phyloP scores from a whole-genome alignment of 352 stramenopile genomes.

The Thraustochytrium striatum region DNA sequence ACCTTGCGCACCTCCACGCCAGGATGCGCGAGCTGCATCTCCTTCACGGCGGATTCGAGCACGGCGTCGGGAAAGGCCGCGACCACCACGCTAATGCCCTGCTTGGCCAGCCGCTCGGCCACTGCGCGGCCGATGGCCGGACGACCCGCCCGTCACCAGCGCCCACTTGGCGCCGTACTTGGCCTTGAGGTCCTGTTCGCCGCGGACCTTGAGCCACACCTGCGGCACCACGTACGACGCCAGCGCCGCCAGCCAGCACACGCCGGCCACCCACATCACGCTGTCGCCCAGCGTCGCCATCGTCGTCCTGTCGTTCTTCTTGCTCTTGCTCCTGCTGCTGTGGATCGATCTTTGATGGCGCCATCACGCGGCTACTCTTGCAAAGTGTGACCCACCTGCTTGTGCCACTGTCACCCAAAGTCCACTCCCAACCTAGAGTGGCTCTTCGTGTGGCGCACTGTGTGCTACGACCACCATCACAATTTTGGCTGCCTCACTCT shows the following conservation, averaged over 20 bases:
- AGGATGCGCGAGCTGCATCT: constrained; percentile 65
- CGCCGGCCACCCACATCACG: neutral
- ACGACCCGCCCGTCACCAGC: constrained; percentile 69
- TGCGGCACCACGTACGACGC: constrained; percentile 52
- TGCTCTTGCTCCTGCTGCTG: no score
- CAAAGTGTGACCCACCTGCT: no score
- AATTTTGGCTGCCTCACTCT: no score
- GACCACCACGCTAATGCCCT: constrained; percentile 77
- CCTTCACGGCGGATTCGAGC: constrained; percentile 67
- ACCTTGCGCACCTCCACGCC: constrained; percentile 68
- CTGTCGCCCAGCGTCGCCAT: neutral
- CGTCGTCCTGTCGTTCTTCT: no score
- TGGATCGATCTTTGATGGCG: no score
- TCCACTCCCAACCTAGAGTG: no score
- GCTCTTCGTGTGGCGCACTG: no score
- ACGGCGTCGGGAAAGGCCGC: constrained; percentile 72
- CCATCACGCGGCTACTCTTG: no score
- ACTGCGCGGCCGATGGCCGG: constrained; percentile 79
- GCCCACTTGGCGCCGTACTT: constrained; percentile 79
- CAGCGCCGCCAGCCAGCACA: neutral
- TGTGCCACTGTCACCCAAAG: no score
- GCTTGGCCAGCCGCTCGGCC: constrained; percentile 63
- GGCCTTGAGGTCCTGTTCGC: constrained; percentile 75
- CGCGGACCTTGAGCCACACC: constrained; percentile 56
- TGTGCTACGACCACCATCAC: no score